phyloP scores from a whole-genome alignment of 805 yeast species.

The Kregervanrija fluxuum region DNA sequence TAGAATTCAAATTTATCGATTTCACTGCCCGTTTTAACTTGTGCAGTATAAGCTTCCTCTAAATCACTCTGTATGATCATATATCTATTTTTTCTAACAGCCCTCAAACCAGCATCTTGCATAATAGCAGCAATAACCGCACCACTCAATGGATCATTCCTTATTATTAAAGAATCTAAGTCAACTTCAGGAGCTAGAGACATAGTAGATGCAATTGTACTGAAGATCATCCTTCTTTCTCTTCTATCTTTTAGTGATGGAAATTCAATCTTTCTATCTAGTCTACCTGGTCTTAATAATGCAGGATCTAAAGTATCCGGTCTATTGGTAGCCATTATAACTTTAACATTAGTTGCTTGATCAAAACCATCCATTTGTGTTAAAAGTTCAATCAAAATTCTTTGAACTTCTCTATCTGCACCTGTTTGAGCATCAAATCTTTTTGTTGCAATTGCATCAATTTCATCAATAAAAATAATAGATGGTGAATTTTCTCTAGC shows the following conservation, averaged over 20 bases:
- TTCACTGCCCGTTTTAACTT: conserved; percentile 92
- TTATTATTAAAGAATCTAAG: conserved; percentile 84
- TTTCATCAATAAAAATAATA: conserved; percentile 95
- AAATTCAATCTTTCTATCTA: conserved; percentile 96
- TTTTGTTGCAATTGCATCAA: conserved; percentile 98
- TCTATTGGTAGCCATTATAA: conserved; percentile 98
- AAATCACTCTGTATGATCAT: conserved; percentile 92
- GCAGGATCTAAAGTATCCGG: conserved; percentile 99
- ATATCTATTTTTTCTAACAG: conserved; percentile 96
- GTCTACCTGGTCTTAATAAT: conserved; percentile 93
- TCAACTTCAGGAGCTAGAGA: conserved; percentile 97
- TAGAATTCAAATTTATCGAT: conserved; percentile 97
- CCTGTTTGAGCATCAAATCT: conserved; percentile 99
- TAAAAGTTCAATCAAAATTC: conserved; percentile 88
- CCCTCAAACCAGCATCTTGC: conserved; percentile 99
- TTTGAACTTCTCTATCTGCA: conserved; percentile 98
- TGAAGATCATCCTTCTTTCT: conserved; percentile 92
- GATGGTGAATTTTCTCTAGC: conserved; percentile 98
- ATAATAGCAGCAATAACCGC: conserved; percentile 97
- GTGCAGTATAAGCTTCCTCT: conserved; percentile 96
- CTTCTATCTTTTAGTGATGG: conserved; percentile 95
- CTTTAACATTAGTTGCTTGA: conserved; percentile 90
- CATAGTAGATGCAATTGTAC: conserved; percentile 96
- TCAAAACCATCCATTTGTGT: conserved; percentile 99
- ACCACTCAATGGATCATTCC: conserved; percentile 96